Evolutionary conservation across 225 moss, liverwort and hornwort species (phyloP).

Genomic region (Sphagnum contortum): DNA sequence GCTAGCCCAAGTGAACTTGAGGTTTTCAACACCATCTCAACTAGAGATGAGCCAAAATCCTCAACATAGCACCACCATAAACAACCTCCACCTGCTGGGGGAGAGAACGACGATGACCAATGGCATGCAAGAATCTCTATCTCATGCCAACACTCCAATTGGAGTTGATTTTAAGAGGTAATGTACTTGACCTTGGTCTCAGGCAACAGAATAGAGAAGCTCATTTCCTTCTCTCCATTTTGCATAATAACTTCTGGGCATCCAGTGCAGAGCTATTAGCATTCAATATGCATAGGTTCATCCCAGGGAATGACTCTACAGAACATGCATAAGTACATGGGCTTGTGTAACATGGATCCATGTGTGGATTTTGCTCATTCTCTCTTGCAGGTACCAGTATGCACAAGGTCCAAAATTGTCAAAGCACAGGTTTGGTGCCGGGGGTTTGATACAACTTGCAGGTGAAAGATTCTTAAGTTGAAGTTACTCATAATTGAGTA

Average conservation of each 20-base stretch:
- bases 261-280: too few species aligned
- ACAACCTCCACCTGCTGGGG: background rate
- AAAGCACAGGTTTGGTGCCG: conserved; percentile 4
- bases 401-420: background rate
- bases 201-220: too few species aligned
- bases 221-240: background rate
- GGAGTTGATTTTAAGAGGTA: conserved; percentile 9
- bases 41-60: conserved; percentile 1
- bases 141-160: background rate
- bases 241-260: background rate
- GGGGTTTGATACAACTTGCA: conserved; percentile 11
- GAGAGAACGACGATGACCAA: background rate
- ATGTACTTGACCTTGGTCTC: background rate
- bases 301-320: too few species aligned
- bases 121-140: conserved; percentile 7
- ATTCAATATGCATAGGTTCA: background rate
- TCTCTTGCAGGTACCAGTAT: background rate
- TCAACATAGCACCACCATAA: conserved; percentile 2
- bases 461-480: conserved; percentile 7
- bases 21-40: conserved; percentile 1
- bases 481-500: background rate
- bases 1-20: conserved; percentile 18
- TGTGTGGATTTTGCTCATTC: background rate
- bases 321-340: background rate
- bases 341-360: background rate